Percentiles rank a stretch among this genome's conserved stretches.
Evolutionary conservation across 2,329 filamentous ascomycete genomes (phyloP).

Genomic region (Penicillium rolfsii): DNA sequence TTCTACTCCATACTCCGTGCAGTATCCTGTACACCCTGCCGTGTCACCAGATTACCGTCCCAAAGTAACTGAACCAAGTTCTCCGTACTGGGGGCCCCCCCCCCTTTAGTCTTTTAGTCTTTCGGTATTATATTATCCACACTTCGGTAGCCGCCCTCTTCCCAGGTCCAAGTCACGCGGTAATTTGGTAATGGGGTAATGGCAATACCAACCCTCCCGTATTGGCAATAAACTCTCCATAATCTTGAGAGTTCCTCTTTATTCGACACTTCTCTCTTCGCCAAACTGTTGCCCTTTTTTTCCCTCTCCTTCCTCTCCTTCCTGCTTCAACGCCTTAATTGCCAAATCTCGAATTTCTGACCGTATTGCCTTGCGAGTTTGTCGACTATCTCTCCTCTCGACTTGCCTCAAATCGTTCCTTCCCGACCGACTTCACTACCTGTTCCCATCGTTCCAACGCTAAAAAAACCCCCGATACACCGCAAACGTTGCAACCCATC

Average conservation of each 20-base stretch:
- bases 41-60: slow-evolving; percentile 2
- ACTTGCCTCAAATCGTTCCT: not conserved
- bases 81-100: no score
- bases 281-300: not conserved
- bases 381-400: slow-evolving; percentile 8
- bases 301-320: slow-evolving; percentile 2
- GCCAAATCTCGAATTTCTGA: slow-evolving; percentile 8
- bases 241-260: no score
- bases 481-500: slow-evolving; percentile 9
- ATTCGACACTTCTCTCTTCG: no score
- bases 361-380: not conserved
- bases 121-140: not conserved
- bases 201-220: not conserved
- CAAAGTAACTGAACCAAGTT: not conserved
- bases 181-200: not conserved
- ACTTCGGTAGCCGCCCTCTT: not conserved
- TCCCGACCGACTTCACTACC: slow-evolving; percentile 4
- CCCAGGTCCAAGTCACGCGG: not conserved
- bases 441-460: not conserved
- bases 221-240: not conserved
- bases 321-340: not conserved
- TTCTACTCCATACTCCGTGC: no score
- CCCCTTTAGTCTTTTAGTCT: not conserved
- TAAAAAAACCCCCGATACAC: not conserved
- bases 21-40: not conserved